Evolutionary conservation across 495 filamentous ascomycete genomes (phyloP).

Genomic region (Penicillium egyptiacum): DNA sequence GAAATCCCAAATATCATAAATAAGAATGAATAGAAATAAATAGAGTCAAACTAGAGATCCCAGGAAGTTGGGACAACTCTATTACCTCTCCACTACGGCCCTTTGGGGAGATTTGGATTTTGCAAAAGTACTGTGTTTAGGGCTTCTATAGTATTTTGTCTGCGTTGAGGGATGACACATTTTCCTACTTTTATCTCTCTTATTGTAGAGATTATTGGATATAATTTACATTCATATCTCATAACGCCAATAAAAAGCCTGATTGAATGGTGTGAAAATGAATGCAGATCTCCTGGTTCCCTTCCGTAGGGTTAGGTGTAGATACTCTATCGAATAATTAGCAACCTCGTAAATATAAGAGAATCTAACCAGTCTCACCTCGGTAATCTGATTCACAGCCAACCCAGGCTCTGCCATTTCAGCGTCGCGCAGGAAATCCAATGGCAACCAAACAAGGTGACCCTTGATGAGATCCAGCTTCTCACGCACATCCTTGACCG

Average conservation of each 20-base stretch:
- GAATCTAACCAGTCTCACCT: slow-evolving; percentile 40
- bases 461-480: slow-evolving; percentile 80
- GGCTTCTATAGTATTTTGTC: neutral
- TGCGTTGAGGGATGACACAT: no score
- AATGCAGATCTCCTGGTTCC: neutral
- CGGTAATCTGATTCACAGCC: slow-evolving; percentile 69
- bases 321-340: slow-evolving; percentile 37
- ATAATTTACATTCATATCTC: neutral
- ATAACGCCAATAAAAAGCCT: neutral
- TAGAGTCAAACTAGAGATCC: slow-evolving; percentile 2
- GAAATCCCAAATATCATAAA: neutral
- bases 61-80: slow-evolving; percentile 29
- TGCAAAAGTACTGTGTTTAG: slow-evolving; percentile 12
- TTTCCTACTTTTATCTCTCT: no score
- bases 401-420: slow-evolving; percentile 89
- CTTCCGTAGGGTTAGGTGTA: slow-evolving; percentile 33
- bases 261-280: neutral
- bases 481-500: slow-evolving; percentile 64
- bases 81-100: slow-evolving; percentile 17
- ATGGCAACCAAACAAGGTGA: slow-evolving; percentile 93
- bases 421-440: slow-evolving; percentile 81
- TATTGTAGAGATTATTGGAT: neutral
- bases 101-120: neutral
- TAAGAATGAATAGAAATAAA: neutral
- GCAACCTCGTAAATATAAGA: neutral